Conservation (phyloP, 345 rosid species). For the Eutrema heterophyllum region DNA sequence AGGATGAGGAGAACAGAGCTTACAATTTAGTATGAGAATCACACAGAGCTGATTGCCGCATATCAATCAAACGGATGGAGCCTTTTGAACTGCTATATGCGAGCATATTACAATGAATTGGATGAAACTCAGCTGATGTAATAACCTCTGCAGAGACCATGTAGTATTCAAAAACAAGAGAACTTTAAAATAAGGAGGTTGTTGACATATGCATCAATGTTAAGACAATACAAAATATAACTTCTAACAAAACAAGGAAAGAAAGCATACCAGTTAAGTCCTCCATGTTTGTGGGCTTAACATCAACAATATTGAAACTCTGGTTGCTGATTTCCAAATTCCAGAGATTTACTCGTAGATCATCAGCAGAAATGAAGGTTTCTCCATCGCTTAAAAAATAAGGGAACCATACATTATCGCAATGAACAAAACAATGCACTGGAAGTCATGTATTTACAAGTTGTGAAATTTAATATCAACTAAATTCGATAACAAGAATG, state of each 20-base stretch:
- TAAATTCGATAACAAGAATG: neutral
- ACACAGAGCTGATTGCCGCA: conserved; percentile 97
- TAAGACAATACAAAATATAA: neutral
- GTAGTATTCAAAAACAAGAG: conserved; percentile 10
- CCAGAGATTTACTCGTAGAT: conserved; percentile 98
- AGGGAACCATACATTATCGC: neutral
- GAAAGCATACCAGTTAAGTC: conserved; percentile 77
- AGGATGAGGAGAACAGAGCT: conserved; percentile 27
- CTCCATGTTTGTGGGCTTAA: conserved; percentile 99
- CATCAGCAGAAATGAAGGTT: conserved; percentile 98
- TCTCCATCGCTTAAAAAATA: conserved; percentile 71
- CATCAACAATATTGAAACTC: conserved; percentile 96
- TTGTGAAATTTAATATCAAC: conserved; percentile 2
- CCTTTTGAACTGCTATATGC: conserved; percentile 99
- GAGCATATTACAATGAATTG: conserved; percentile 84
- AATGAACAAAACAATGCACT: neutral
- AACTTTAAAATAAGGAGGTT: neutral
- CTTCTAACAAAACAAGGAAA: neutral
- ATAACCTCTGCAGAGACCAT: conserved; percentile 80
- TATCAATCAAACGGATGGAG: conserved; percentile 94
- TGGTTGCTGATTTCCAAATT: conserved; percentile 98
- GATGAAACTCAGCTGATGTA: conserved; percentile 99
- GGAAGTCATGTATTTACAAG: conserved; percentile 3
- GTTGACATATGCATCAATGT: neutral
- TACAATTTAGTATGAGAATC: conserved; percentile 97